phyloP scores from a whole-genome alignment of 2,329 filamentous ascomycete genomes.

The Pseudocercospora cruenta region DNA sequence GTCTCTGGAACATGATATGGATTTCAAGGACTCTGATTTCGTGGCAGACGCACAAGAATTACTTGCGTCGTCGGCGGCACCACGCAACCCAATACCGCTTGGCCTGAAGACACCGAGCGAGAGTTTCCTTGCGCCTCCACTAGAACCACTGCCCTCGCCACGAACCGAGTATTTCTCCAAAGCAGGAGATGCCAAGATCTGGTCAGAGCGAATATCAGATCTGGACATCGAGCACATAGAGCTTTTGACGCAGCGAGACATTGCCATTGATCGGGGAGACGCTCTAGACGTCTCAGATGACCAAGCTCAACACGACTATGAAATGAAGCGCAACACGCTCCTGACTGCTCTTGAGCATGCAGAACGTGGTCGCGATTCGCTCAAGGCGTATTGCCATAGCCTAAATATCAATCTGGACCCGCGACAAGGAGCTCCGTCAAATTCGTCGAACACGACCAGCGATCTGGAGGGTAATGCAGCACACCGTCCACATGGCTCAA shows the following conservation, averaged over 20 bases:
- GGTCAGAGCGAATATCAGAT: not conserved
- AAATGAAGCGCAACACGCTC: not conserved
- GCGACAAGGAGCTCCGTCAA: not conserved
- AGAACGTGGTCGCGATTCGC: not conserved
- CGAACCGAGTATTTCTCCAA: not conserved
- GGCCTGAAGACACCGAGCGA: not conserved
- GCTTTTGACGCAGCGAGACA: not conserved
- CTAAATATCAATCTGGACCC: not conserved
- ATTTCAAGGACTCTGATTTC: not conserved
- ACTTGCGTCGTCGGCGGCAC: not conserved
- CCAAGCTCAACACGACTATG: not conserved
- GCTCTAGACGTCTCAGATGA: not conserved
- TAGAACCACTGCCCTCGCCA: not conserved
- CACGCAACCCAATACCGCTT: not conserved
- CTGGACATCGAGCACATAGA: not conserved
- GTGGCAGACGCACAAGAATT: not conserved
- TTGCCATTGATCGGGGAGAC: not conserved
- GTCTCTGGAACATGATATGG: not conserved
- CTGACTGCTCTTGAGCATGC: not conserved
- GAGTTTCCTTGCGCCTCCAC: not conserved
- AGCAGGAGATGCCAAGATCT: not conserved
- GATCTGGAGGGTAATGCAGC: not conserved
- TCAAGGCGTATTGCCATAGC: not conserved
- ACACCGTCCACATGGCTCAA: not conserved
- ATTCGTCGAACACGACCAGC: not conserved